Base-by-base conservation (phyloP, 2,329 filamentous ascomycete genomes). In the Alternaria conjuncta region DNA sequence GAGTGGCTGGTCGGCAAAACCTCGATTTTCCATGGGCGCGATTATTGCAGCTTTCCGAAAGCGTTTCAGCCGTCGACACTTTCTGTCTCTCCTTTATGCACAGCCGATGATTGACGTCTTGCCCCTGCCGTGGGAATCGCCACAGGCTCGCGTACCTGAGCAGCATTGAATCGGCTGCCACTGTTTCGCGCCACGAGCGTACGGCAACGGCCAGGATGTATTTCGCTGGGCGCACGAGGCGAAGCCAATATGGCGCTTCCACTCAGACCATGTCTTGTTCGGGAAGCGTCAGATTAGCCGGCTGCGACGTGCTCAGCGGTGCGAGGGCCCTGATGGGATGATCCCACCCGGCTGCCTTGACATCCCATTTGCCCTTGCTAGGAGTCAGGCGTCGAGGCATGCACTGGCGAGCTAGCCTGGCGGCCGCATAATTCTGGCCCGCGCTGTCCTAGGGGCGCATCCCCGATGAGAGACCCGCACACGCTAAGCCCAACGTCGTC, bases 351-450 rank as follows among this genome's bases (percentile, higher is more conserved):
- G 54, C 69, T 69, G 75, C 70, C 60, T 73, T 55, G 70, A 68
- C 69, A 67, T 75, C 69, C 75, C 71, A 76, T 78, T 78, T 77
- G 76, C 67, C 72, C 68, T 78, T 77, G 76, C 68, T 73, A 64
- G 50, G 63, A 64, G 66, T 64, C 64, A 71, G 67, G 71, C 67
- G 66, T 68, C 60, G 71, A 70, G 66, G 67, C 68, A 64, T 70
- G 69, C 63, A 61, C 54, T 57, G 46, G 59, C 32, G 63, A 67
- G 65, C 68, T 70, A 68, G 64, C 66, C 61, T 69, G 70, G 71
- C 68, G 69, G 70, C 70, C 70, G 71, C 73, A 71, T 71, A 70
- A 71, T 66, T 70, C 65, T 71, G 71, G 70, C 68, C 71, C 70
- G 70, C 69, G 64, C 61, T 67, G 65, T 58, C 65, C 72, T 71